phyloP scores from a whole-genome alignment of 306 rosid genomes.

The Mucuna pruriens region DNA sequence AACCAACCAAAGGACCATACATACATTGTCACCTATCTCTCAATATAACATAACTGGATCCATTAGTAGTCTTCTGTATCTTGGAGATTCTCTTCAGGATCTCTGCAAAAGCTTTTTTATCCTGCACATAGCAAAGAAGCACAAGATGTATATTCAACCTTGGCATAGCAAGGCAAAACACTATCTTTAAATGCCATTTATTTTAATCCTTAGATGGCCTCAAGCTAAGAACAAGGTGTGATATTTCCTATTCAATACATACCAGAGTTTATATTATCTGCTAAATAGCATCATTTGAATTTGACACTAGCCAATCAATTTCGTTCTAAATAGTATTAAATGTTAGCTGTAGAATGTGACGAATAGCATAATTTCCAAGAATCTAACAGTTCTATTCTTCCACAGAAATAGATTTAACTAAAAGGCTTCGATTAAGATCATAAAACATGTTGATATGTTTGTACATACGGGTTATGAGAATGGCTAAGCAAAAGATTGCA shows the following conservation, averaged over 20 bases:
- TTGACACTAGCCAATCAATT: background rate
- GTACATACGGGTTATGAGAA: background rate
- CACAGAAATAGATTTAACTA: background rate
- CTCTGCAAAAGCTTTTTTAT: slow-evolving; percentile 75
- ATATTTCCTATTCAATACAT: background rate
- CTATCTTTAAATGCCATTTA: background rate
- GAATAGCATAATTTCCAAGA: background rate
- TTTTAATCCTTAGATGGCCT: background rate
- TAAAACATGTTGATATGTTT: background rate
- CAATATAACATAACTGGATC: slow-evolving; percentile 68
- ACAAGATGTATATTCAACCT: background rate
- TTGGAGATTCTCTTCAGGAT: slow-evolving; percentile 76
- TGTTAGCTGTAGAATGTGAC: background rate
- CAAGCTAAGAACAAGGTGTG: background rate
- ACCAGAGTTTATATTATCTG: background rate
- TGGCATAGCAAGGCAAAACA: slow-evolving; percentile 4
- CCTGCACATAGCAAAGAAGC: slow-evolving; percentile 56
- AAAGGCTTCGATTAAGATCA: background rate
- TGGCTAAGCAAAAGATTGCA: background rate
- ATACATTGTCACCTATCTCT: slow-evolving; percentile 51
- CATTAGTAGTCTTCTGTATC: slow-evolving; percentile 65
- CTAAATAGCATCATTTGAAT: background rate
- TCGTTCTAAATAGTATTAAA: background rate
- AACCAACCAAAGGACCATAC: background rate
- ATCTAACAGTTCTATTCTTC: background rate